Evolutionary conservation across 179 eudicot genomes (phyloP), one percentile per base, ranked within the genome.

Genomic region (Beta lomatogona): DNA sequence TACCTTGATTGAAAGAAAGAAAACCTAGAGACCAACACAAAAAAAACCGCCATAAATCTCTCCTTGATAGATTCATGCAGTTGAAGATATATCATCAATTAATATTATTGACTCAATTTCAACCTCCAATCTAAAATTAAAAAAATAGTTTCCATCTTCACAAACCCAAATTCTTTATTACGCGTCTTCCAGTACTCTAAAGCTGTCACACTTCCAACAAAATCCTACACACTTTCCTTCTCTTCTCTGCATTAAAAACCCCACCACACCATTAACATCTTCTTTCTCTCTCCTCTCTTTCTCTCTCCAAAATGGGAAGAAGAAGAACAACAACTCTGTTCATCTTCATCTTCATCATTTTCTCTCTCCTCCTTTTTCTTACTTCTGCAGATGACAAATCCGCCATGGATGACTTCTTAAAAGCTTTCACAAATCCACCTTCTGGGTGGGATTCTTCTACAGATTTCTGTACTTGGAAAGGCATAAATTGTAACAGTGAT

Each of bases 401-500:
- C 76, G 84, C 77, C 54, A 88, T 88, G 91, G 50, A 82, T 65
- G 75, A 79, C 25, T 44, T 88, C 79, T 45, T 80, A 15, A 59
- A 81, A 50, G 14, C 83, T 58, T 55, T 86, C 48, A 72, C 83
- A 0, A 82, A 89, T 1, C 67, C 81, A 2, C 86, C 88, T 18
- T 13, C 54, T 2, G 84, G 85, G 5, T 85, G 84, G 85, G 73
- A 80, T 21, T 25, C 86, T 59, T 50, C 77, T 6, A 76, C 83
- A 50, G 6, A 22, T 53, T 77, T 1, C 79, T 86, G 89, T 81
- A 69, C 77, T 4, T 88, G 91, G 91, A 4, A 52, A 2, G 88
- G 88, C 75, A 74, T 88, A 0, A 53, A 11, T 15, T 88, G 91
- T 73, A 87, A 88, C 76, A 19, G 0, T 36, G 70, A 21, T 77